Evolutionary conservation across 371 early-diverging fungal genomes (phyloP), one percentile per base, ranked within the genome.

Genomic region (Mucor irregularis): DNA sequence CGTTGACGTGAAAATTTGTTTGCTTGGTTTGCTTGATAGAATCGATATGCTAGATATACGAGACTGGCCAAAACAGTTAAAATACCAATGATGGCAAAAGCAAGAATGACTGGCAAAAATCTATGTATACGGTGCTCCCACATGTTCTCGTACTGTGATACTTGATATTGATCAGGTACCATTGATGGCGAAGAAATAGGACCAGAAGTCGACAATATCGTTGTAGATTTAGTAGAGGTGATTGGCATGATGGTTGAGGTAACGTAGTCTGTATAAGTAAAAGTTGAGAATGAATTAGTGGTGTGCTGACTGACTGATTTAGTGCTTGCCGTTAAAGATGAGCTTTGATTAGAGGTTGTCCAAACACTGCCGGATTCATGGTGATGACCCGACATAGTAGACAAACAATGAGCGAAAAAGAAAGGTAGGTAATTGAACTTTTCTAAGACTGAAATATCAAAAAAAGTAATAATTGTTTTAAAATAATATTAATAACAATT

Each of bases 51-150:
- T 21, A 69, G n/a, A 33, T 62, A 73, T 6, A 48, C 33, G 5
- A 74, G 56, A 22, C 62, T 25, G 5, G 37, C 56, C 2, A 63
- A 21, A 4, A 66, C 29, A 7, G 70, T 25, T 6, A 72, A 30
- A 8, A 75, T 26, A 0, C 76, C 76, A 30, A 75, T 49, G 14
- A 68, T 58, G n/a, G 76, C 76, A 63, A 75, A 75, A 5, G 61
- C 55, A 11, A 63, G 49, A 8, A 74, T 45, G 2, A 64, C 53
- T 13, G 74, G 74, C 14, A 74, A 48, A 33, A 61, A 56, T 16
- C 37, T 56, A 34, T 48, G 49, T 3, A 60, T 38, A 31, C 49
- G 52, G 2, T 58, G 46, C 33, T 49, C 56, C 56, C 56, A 56
- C 8, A 40, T n/a, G 33, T 46, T 43, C 26, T 54, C 46, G n/a